Conservation (phyloP, 305 asterid genomes). For the Solanum aculeatissimum region DNA sequence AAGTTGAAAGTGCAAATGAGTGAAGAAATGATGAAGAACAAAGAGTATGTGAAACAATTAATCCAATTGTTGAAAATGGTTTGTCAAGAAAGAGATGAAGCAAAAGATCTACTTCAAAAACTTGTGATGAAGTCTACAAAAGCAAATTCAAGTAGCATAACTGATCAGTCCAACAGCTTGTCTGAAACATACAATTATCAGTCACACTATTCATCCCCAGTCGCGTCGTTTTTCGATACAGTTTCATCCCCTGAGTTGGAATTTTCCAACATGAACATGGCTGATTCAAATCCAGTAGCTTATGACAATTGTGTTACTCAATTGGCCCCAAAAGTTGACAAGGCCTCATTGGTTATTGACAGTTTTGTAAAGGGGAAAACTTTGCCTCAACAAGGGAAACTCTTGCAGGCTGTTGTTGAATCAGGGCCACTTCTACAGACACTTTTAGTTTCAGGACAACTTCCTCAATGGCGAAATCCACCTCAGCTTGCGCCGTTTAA, state of each 20-base stretch:
- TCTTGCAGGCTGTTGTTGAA: constrained; percentile 39
- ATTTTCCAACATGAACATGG: constrained; percentile 26
- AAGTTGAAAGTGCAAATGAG: constrained; percentile 40
- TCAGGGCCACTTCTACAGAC: constrained; percentile 51
- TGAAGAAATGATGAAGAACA: constrained; percentile 43
- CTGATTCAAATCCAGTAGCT: constrained; percentile 12
- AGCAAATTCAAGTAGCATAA: constrained; percentile 37
- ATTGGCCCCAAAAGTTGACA: constrained; percentile 19
- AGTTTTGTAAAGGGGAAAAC: constrained; percentile 21
- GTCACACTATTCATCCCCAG: constrained; percentile 40
- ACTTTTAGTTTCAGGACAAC: constrained; percentile 40
- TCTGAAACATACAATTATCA: constrained; percentile 39
- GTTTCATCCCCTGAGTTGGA: constrained; percentile 33
- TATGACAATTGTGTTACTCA: constrained; percentile 8
- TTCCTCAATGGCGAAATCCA: constrained; percentile 70
- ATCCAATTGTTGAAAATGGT: constrained; percentile 35
- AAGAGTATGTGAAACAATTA: constrained; percentile 36
- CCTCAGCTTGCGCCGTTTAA: constrained; percentile 43
- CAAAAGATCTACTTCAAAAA: constrained; percentile 42
- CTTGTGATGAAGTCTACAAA: constrained; percentile 18
- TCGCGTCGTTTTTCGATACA: constrained; percentile 18
- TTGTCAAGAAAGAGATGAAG: constrained; percentile 66
- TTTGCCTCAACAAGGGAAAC: constrained; percentile 43
- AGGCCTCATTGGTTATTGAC: constrained; percentile 24
- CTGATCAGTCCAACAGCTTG: constrained; percentile 49